Evolutionary conservation across 2,329 filamentous ascomycete genomes (phyloP), one percentile per base, ranked within the genome.

Genomic region (Fusarium anguioides): DNA sequence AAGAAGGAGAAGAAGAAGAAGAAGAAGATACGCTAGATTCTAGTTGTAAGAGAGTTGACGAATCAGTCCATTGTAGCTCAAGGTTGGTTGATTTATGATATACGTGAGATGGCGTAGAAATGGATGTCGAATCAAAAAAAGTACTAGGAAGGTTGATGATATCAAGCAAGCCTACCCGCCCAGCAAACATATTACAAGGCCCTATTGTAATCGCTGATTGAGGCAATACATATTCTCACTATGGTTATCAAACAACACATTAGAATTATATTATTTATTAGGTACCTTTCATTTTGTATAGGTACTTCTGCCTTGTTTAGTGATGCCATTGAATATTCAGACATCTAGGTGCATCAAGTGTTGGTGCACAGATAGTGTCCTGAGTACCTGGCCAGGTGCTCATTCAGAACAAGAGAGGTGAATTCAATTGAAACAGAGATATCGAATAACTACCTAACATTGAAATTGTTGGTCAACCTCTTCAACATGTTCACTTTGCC

Each of bases 1-100:
- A 29, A 53, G 42, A 23, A 23, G 31, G 35, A 35, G 27, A 64
- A n/a, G 35, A 29, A 53, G 42, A n/a, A n/a, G n/a, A n/a, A n/a
- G n/a, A 23, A 23, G 31, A 39, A 35, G 27, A 64, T 42, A 37
- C 12, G 42, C 23, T 47, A 60, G 33, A 40, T 36, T 63, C 42
- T 57, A 26, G 44, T 58, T 27, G 31, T 36, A 20, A 55, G 61
- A 49, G 46, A 39, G 26, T 35, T 40, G 53, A 42, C 55, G 41
- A 60, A 35, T 24, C 26, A 45, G 39, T 24, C 27, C 52, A 64
- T 63, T 50, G 35, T 53, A 55, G 17, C 23, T 33, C 20, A 26
- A 10, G 17, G 31, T 54, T 31, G 31, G 24, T 57, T n/a, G n/a
- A n/a, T n/a, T n/a, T n/a, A n/a, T n/a, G n/a, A n/a, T n/a, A n/a